Base-by-base conservation (phyloP, 225 moss, liverwort and hornwort species). In the Straminergon stramineum region DNA sequence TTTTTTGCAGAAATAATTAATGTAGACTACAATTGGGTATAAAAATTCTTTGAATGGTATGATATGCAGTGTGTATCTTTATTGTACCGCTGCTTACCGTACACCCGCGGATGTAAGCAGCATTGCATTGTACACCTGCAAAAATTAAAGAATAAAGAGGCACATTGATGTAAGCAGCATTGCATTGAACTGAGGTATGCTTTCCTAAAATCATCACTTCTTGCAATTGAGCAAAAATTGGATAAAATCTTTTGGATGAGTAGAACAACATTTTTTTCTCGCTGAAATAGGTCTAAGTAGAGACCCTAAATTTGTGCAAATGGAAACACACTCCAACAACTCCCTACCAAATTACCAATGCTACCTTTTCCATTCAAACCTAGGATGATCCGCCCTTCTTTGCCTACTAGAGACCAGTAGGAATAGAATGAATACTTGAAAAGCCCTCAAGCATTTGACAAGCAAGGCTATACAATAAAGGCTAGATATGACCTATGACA, bases 241-340 rank as follows among this genome's bases (percentile, higher is more conserved):
- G 15, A 27, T 41, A 26, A 41, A 22, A 27, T 27, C 9, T 10
- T 73, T 73, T 28, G 16, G 17, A 73, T 73, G 73, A 73, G 43
- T 41, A 41, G 2, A 17, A 43, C 16, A 28, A 10, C 1, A 15
- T 14, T 27, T 2, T 21, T 71, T 15, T 26, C 13, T 2, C 13
- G 9, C 3, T 43, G 6, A 28, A 43, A 17, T 43, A 10, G 6
- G 48, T 48, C 48, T 9, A 43, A 73, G 6, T 73, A 11, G 43
- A 3, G 4, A 73, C 43, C 16, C 43, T 48, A 9, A 48, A 7
- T 48, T 73, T 43, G 15, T 0, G 9, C 17, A 71, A 71, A 15
- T 41, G 2, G 26, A 71, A 71, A 41, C 1, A 2, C 1, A 1
- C 7, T 69, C n/a, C n/a, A 0, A 69, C 11, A n/a, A n/a, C 4